Conservation (phyloP, 805 yeast species). For the Nakazawaea ishiwadae region DNA sequence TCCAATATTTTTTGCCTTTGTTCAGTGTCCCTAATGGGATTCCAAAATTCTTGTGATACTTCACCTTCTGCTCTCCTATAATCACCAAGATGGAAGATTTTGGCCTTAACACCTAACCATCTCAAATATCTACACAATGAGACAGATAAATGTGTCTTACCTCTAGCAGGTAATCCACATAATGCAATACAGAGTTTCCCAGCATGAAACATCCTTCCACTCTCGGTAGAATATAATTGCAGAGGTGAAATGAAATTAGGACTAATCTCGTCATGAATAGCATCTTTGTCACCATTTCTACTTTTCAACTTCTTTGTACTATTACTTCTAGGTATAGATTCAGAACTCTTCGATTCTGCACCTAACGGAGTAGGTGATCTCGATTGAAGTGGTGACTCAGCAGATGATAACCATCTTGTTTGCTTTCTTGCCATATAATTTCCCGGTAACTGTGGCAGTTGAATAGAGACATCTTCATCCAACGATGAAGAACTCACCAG, state of each 20-base stretch:
- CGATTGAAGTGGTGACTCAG: conserved; percentile 11
- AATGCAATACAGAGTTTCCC: conserved; percentile 86
- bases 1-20: conserved; percentile 56
- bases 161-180: conserved; percentile 93
- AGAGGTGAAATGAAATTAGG: conserved; percentile 80
- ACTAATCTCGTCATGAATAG: conserved; percentile 61
- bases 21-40: conserved; percentile 18
- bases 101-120: conserved; percentile 95
- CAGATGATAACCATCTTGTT: conserved; percentile 40
- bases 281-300: conserved; percentile 35
- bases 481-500: not conserved
- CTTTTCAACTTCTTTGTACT: not conserved
- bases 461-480: conserved; percentile 22
- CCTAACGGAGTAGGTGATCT: conserved; percentile 15
- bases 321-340: not conserved
- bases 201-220: conserved; percentile 92
- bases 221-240: conserved; percentile 87
- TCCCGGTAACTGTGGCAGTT: conserved; percentile 40
- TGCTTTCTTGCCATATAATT: conserved; percentile 53
- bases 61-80: conserved; percentile 55
- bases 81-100: conserved; percentile 88
- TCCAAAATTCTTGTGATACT: conserved; percentile 9
- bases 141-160: conserved; percentile 90
- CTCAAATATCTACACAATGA: conserved; percentile 86
- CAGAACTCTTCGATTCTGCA: conserved; percentile 1